Evolutionary conservation across 208 protist genomes (phyloP).

Genomic region (Trypanosoma platydactyli): DNA sequence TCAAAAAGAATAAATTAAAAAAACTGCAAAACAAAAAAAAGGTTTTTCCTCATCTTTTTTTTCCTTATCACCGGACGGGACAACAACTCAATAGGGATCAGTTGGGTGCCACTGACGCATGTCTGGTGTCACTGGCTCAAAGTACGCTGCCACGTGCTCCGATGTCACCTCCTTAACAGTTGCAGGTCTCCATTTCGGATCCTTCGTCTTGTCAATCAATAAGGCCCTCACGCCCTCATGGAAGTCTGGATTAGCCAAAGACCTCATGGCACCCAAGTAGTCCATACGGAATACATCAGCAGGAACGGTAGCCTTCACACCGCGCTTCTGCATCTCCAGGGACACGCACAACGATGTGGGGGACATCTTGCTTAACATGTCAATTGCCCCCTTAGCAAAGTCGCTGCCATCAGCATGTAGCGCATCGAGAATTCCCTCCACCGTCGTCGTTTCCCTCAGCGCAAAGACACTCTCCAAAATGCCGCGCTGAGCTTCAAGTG

Average conservation of each 20-base stretch:
- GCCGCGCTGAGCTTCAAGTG: constrained; percentile 33
- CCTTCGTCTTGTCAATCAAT: constrained; percentile 82
- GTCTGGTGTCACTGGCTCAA: constrained; percentile 30
- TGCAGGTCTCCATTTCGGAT: constrained; percentile 72
- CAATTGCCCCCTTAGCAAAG: constrained; percentile 33
- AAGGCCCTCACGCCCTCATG: constrained; percentile 77
- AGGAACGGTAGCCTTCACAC: constrained; percentile 31
- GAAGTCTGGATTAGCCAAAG: constrained; percentile 53
- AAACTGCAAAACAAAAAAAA: constrained; percentile 4
- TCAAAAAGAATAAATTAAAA: constrained; percentile 16
- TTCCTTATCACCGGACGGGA: constrained; percentile 5
- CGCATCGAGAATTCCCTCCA: constrained; percentile 44
- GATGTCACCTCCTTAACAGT: constrained; percentile 49
- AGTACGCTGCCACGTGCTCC: constrained; percentile 33
- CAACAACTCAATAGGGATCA: constrained; percentile 20
- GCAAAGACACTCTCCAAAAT: constrained; percentile 42
- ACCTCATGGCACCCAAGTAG: constrained; percentile 49
- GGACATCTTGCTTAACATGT: constrained; percentile 40
- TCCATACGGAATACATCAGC: constrained; percentile 66
- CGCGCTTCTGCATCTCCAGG: constrained; percentile 55
- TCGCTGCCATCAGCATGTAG: constrained; percentile 29
- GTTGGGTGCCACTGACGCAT: constrained; percentile 51
- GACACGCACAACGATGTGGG: constrained; percentile 58
- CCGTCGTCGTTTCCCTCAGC: constrained; percentile 30
- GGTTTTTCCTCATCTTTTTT: background rate